A percentile compares a stretch with the other conserved stretches of the same genome.
phyloP scores from a whole-genome alignment of 495 filamentous ascomycete genomes.

The Evansstolkia leycettana region DNA sequence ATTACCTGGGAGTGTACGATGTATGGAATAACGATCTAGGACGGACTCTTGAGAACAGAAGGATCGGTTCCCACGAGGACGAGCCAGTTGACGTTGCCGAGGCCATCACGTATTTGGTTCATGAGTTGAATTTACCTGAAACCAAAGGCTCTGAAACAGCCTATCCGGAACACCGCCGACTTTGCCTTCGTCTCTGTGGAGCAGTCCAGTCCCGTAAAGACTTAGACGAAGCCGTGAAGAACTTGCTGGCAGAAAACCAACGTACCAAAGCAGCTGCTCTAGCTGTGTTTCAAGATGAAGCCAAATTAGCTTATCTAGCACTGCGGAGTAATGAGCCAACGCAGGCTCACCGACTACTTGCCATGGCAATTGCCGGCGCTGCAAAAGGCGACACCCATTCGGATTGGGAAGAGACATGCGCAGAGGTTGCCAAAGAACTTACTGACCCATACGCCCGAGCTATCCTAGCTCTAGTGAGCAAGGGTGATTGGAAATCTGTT shows the following conservation, averaged over 20 bases:
- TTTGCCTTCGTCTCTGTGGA: constrained; percentile 69
- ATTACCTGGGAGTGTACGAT: constrained; percentile 68
- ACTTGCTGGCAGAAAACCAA: constrained; percentile 44
- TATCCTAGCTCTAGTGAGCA: constrained; percentile 82
- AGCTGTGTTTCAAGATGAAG: constrained; percentile 62
- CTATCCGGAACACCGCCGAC: constrained; percentile 60
- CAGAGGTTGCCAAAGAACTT: constrained; percentile 51
- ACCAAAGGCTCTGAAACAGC: constrained; percentile 44
- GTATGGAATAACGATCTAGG: constrained; percentile 69
- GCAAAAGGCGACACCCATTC: constrained; percentile 41
- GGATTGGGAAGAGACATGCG: constrained; percentile 42
- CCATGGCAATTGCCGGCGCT: constrained; percentile 42
- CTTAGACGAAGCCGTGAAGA: constrained; percentile 48
- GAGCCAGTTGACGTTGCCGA: constrained; percentile 26
- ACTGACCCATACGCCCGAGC: constrained; percentile 81
- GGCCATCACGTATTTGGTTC: constrained; percentile 38
- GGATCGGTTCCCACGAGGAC: constrained; percentile 13
- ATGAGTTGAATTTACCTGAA: constrained; percentile 30
- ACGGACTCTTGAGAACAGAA: constrained; percentile 19
- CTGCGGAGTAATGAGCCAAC: constrained; percentile 30
- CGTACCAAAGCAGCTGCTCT: constrained; percentile 73
- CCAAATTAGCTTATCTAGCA: constrained; percentile 38
- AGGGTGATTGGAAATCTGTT: constrained; percentile 76
- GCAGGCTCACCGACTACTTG: constrained; percentile 37
- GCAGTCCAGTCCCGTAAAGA: constrained; percentile 52